phyloP scores from a whole-genome alignment of 345 rosid species.

The Trapa incisa region DNA sequence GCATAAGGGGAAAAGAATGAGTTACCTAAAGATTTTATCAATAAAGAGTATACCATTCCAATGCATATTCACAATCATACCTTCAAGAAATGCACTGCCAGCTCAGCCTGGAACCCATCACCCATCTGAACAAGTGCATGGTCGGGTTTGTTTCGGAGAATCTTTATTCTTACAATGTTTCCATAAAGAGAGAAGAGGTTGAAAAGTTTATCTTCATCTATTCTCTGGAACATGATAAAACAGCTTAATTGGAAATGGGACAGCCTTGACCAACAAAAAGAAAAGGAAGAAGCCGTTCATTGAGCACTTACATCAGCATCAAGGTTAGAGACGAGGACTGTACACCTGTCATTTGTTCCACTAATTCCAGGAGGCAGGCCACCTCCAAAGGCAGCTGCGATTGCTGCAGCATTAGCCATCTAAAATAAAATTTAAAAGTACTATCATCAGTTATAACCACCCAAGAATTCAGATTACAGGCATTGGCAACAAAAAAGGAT shows the following conservation, averaged over 20 bases:
- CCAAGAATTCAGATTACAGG: not conserved
- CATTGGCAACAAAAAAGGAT: not conserved
- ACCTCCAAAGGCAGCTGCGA: conserved; percentile 94
- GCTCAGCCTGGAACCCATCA: conserved; percentile 93
- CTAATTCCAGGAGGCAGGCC: conserved; percentile 90
- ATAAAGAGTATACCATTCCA: not conserved
- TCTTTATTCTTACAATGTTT: conserved; percentile 82
- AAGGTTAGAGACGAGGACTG: conserved; percentile 75
- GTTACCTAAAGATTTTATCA: not conserved
- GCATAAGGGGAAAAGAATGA: not conserved
- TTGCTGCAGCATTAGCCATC: conserved; percentile 89
- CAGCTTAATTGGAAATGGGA: conserved; percentile 9
- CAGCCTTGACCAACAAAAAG: not conserved
- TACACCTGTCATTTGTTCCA: conserved; percentile 93
- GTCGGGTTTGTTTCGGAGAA: conserved; percentile 92
- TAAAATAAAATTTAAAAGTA: conserved; percentile 16
- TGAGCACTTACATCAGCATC: conserved; percentile 65
- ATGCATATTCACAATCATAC: conserved; percentile 21
- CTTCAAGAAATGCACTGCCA: conserved; percentile 94
- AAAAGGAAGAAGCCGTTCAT: not conserved
- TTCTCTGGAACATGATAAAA: conserved; percentile 31
- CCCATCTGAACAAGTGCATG: conserved; percentile 99
- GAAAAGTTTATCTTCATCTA: conserved; percentile 92
- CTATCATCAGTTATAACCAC: not conserved
- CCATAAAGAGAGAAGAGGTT: conserved; percentile 93